Conservation (phyloP, 164 flowering plant species). For the Liquidambar formosana region DNA sequence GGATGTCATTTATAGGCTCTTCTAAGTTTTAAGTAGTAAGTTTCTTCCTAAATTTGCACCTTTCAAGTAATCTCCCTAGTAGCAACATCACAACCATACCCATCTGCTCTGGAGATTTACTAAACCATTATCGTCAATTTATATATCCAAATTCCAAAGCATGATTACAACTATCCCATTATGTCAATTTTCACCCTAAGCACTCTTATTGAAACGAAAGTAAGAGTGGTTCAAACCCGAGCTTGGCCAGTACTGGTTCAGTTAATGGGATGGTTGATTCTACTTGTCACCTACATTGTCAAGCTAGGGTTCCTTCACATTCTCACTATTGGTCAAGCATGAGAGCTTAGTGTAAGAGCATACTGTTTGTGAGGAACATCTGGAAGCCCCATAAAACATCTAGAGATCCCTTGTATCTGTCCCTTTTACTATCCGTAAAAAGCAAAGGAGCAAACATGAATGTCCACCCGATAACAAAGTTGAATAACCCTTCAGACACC, state of each 20-base stretch:
- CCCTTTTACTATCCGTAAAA: constrained; percentile 70
- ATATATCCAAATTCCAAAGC: too few relatives aligned
- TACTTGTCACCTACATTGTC: not conserved
- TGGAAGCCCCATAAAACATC: constrained; percentile 88
- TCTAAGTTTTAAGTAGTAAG: not conserved
- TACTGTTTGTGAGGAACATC: constrained; percentile 98
- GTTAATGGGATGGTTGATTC: not conserved
- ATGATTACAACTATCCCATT: too few relatives aligned
- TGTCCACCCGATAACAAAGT: constrained; percentile 95
- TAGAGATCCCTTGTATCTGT: constrained; percentile 73
- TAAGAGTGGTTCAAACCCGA: not conserved
- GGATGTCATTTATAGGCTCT: not conserved
- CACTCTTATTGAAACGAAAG: not conserved
- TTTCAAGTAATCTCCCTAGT: too few relatives aligned
- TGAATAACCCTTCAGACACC: constrained; percentile 90
- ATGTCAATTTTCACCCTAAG: too few relatives aligned
- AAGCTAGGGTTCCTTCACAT: not conserved
- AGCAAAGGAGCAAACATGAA: constrained; percentile 93
- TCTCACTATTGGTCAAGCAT: not conserved
- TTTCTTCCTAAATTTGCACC: too few relatives aligned
- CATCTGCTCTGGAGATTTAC: too few relatives aligned
- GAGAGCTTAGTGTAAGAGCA: constrained; percentile 17
- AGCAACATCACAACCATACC: too few relatives aligned
- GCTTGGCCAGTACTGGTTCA: not conserved
- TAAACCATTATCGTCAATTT: too few relatives aligned